phyloP scores from a whole-genome alignment of 495 filamentous ascomycete genomes.

The Penicillium bialowiezense region DNA sequence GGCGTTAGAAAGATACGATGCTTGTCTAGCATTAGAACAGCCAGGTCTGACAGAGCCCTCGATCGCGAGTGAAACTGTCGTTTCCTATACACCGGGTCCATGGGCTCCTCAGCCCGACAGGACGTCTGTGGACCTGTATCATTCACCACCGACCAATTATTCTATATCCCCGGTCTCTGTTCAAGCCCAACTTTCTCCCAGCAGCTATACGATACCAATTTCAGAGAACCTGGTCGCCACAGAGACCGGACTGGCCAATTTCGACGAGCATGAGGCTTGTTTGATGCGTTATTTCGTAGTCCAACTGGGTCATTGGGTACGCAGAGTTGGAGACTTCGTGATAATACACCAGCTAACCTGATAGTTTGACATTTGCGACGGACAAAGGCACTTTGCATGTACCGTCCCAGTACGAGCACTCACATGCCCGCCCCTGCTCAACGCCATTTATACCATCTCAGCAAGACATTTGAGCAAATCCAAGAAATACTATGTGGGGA shows the following conservation, averaged over 20 bases:
- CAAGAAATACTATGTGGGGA: conserved; percentile 16
- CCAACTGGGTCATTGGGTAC: conserved; percentile 27
- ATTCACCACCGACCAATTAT: conserved; percentile 1
- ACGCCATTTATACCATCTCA: conserved; percentile 31
- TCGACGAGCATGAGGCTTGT: conserved; percentile 26
- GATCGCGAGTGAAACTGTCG: conserved; percentile 3
- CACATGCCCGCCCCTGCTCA: conserved; percentile 27
- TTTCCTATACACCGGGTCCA: conserved; percentile 5
- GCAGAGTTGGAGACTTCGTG: not conserved
- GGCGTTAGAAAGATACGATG: conserved; percentile 3
- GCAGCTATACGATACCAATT: conserved; percentile 11
- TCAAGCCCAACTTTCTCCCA: conserved; percentile 6
- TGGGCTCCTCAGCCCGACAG: conserved; percentile 4
- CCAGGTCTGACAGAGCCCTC: conserved; percentile 1
- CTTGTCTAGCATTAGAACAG: not conserved
- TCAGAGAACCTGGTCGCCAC: not conserved
- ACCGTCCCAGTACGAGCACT: conserved; percentile 28
- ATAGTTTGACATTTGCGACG: conserved; percentile 25
- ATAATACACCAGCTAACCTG: not conserved
- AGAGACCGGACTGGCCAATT: conserved; percentile 6
- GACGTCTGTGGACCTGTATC: not conserved
- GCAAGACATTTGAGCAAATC: conserved; percentile 26
- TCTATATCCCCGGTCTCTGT: conserved; percentile 12
- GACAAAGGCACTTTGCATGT: conserved; percentile 29
- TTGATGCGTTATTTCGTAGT: conserved; percentile 33